A percentile compares a stretch with the other conserved stretches of the same genome.
phyloP scores from a whole-genome alignment of 2,329 filamentous ascomycete genomes.

The Hymenoscyphus scutula region DNA sequence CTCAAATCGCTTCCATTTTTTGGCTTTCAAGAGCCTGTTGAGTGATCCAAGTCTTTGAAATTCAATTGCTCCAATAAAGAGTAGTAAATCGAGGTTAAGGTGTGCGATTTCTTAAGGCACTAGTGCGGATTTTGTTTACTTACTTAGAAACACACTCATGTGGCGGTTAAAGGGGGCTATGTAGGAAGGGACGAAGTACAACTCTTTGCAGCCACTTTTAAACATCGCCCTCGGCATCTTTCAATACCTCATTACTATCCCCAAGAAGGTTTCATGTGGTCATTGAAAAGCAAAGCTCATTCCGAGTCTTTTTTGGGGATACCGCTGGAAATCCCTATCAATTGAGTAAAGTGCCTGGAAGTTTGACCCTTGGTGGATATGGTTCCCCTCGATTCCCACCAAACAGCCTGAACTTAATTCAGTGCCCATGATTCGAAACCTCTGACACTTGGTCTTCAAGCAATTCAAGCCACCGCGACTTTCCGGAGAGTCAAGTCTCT shows the following conservation, averaged over 20 bases:
- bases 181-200: too few species aligned
- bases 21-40: too few species aligned
- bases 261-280: slow-evolving; percentile 37
- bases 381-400: slow-evolving; percentile 26
- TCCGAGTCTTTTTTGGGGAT: slow-evolving; percentile 41
- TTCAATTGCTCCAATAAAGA: too few species aligned
- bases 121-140: too few species aligned
- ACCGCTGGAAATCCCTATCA: slow-evolving; percentile 42
- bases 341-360: slow-evolving; percentile 34
- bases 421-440: slow-evolving; percentile 22
- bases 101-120: too few species aligned
- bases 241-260: too few species aligned
- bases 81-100: too few species aligned
- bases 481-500: slow-evolving; percentile 8
- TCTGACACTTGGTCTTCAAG: slow-evolving; percentile 38
- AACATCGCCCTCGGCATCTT: too few species aligned
- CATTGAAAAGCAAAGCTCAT: slow-evolving; percentile 39
- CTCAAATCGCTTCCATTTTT: too few species aligned
- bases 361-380: slow-evolving; percentile 42
- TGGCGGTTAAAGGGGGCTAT: too few species aligned
- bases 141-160: neutral
- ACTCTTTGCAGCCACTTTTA: too few species aligned
- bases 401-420: neutral
- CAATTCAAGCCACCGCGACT: slow-evolving; percentile 33
- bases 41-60: too few species aligned